These are phyloP conservation scores for Lipomyces yamadae DNA, from an alignment of 805 yeast genomes.

Conservation along the genomic window DNA sequence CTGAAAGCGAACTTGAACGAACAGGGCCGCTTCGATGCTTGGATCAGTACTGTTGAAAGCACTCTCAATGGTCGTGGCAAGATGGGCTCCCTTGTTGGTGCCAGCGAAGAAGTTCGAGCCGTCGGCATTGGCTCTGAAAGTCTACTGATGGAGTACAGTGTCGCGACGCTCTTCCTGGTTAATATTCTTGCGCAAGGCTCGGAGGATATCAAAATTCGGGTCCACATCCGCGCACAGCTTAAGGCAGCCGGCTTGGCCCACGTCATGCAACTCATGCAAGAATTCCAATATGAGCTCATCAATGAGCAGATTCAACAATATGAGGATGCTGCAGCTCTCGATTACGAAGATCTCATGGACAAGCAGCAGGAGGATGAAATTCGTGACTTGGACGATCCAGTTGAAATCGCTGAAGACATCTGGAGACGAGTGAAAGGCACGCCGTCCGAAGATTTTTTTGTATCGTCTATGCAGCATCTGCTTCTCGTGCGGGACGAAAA, in stretches of 20 bases:
- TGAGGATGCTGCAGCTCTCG: conserved; percentile 60
- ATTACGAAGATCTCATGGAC: conserved; percentile 53
- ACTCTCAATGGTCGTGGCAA: conserved; percentile 85
- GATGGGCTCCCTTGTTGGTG: conserved; percentile 90
- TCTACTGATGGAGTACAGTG: conserved; percentile 69
- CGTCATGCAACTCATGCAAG: conserved; percentile 58
- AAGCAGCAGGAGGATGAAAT: conserved; percentile 51
- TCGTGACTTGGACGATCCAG: conserved; percentile 70
- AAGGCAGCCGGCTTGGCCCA: conserved; percentile 60
- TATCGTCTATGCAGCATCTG: conserved; percentile 70
- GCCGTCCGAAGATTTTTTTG: conserved; percentile 61
- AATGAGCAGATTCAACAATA: conserved; percentile 70
- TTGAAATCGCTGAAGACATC: conserved; percentile 64
- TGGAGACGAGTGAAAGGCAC: conserved; percentile 63
- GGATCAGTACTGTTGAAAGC: conserved; percentile 69
- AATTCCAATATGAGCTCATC: conserved; percentile 61
- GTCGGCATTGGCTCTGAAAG: conserved; percentile 59
- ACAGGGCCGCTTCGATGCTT: conserved; percentile 64
- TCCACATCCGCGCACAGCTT: conserved; percentile 64
- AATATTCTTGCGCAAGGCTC: conserved; percentile 57
- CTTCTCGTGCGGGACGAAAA: conserved; percentile 53
- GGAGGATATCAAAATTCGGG: conserved; percentile 49
- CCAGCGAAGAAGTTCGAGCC: conserved; percentile 75
- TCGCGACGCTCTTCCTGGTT: conserved; percentile 71
- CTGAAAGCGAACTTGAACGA: conserved; percentile 49